Evolutionary conservation across 2,329 filamentous ascomycete species (phyloP), one percentile per base, ranked within the genome.

Genomic region (Hirsutella minnesotensis): DNA sequence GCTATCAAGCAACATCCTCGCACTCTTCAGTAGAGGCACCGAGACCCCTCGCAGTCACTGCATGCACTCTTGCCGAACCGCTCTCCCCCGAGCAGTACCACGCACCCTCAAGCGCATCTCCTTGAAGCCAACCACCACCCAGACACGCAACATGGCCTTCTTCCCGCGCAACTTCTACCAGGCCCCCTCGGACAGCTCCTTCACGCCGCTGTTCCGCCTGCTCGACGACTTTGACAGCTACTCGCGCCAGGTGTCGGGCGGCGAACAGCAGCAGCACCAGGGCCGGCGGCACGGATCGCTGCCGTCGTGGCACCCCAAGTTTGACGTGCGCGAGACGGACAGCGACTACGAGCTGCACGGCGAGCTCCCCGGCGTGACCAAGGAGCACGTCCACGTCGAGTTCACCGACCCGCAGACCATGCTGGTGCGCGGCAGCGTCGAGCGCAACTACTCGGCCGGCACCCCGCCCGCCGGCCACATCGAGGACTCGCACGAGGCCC

Each of bases 371-470:
- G 86, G 86, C 43, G 69, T 89, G 52, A 74, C 75, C 48, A 83
- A 86, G 65, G 78, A 85, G 53, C 70, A 88, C 55, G 68, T 92
- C 55, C 68, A 73, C 57, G 83, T 90, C 57, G 84, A 90, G 57
- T 90, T 89, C 70, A 80, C 77, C 45, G 84, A 90, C 57, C 69
- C 73, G 35, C 80, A 85, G 65, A 88, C 83, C 15, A 66, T 90
- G 36, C 72, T 77, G 49, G 70, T 92, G 58, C 77, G 75, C 45
- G 86, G 86, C 55, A 77, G 71, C 49, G 72, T 78, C 44, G 83
- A 88, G 63, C 75, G 79, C 51, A 66, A 66, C 50, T 73, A 77
- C 61, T 73, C 75, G 46, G 64, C 76, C 33, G 74, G 74, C 45
- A 69, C 67, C 62, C 72, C 27, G 9, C 57, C 56, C 5, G 65